phyloP scores from a whole-genome alignment of 352 stramenopile species.

The Nothophytophthora sp. region DNA sequence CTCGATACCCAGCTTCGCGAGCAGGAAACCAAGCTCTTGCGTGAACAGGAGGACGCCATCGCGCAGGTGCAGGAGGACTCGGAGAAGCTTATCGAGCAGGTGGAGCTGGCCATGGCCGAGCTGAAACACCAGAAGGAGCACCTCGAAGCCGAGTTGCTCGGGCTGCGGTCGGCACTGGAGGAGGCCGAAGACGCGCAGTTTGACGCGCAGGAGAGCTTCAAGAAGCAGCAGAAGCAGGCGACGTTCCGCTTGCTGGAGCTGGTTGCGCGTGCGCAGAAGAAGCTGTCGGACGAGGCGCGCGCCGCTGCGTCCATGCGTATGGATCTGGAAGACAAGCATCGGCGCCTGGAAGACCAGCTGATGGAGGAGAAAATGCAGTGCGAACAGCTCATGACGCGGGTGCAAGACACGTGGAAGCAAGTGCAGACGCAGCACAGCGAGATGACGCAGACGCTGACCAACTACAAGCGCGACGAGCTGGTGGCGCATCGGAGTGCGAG shows the following conservation, averaged over 20 bases:
- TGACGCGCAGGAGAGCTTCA: slow-evolving; percentile 57
- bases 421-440: slow-evolving; percentile 45
- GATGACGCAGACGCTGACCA: slow-evolving; percentile 76
- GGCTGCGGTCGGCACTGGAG: slow-evolving; percentile 57
- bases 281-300: slow-evolving; percentile 24
- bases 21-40: slow-evolving; percentile 42
- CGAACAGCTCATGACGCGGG: slow-evolving; percentile 23
- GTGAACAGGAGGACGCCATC: slow-evolving; percentile 76
- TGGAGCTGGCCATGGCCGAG: slow-evolving; percentile 69
- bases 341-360: slow-evolving; percentile 16
- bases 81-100: slow-evolving; percentile 75
- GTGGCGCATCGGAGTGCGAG: slow-evolving; percentile 73
- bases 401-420: slow-evolving; percentile 35
- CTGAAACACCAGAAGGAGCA: slow-evolving; percentile 77
- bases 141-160: slow-evolving; percentile 53
- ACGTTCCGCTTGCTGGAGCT: slow-evolving; percentile 52
- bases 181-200: slow-evolving; percentile 78
- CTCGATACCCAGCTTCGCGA: slow-evolving; percentile 40
- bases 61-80: slow-evolving; percentile 79
- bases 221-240: slow-evolving; percentile 56
- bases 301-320: slow-evolving; percentile 16
- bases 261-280: slow-evolving; percentile 43
- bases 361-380: slow-evolving; percentile 32
- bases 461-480: slow-evolving; percentile 82
- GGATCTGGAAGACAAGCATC: slow-evolving; percentile 13